These are phyloP conservation scores for Malus hybrid DNA, from an alignment of 331 rosid genomes.

Conservation along the genomic window DNA sequence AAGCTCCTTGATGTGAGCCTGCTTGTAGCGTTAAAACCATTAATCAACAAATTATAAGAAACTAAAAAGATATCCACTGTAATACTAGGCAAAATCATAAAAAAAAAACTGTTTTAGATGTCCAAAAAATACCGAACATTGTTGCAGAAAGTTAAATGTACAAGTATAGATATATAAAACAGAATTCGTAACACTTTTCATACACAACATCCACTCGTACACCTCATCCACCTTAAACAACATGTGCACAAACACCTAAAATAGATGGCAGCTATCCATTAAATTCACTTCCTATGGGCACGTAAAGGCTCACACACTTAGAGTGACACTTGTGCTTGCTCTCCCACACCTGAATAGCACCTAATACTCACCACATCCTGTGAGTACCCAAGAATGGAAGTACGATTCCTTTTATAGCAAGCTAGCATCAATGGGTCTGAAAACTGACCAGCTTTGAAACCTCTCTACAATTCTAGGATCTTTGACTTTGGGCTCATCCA, in stretches of 20 bases:
- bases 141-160: not conserved
- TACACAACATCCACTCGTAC: not conserved
- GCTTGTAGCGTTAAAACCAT: slow-evolving; percentile 25
- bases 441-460: not conserved
- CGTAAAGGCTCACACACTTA: not conserved
- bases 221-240: not conserved
- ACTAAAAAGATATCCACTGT: not conserved
- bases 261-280: not conserved
- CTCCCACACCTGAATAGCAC: not conserved
- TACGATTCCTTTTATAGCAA: not conserved
- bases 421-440: not conserved
- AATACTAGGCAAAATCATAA: not conserved
- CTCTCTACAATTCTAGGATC: not conserved
- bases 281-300: not conserved
- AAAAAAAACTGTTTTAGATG: not conserved
- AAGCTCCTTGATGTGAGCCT: slow-evolving; percentile 94
- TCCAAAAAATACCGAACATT: not conserved
- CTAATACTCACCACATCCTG: not conserved
- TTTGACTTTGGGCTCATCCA: not conserved
- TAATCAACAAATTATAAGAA: not conserved
- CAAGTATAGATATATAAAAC: not conserved
- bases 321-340: not conserved
- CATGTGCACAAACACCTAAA: not conserved
- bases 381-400: not conserved
- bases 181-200: not conserved